A percentile compares a stretch with the other conserved stretches of the same genome.
Evolutionary conservation across 768 basidiomycete species (phyloP).

Genomic region (Filobasidium floriforme): DNA sequence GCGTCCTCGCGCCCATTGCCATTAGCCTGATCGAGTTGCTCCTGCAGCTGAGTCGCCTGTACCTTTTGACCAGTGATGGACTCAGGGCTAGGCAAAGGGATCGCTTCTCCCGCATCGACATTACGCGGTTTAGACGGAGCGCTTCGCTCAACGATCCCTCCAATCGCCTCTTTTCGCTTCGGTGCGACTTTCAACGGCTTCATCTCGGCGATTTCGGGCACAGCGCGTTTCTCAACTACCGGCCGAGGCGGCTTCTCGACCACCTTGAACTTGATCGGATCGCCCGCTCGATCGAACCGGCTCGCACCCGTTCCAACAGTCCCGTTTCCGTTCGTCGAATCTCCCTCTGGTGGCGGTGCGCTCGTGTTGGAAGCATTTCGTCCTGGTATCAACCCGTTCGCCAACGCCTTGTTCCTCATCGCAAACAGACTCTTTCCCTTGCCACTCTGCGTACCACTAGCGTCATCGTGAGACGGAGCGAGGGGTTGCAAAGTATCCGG

Average conservation of each 20-base stretch:
- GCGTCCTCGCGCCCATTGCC: not conserved
- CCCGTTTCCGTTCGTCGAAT: not conserved
- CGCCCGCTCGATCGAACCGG: not conserved
- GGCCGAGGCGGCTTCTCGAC: not conserved
- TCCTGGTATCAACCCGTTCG: not conserved
- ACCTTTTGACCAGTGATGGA: not conserved
- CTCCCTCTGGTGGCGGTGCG: not conserved
- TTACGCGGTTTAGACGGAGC: not conserved
- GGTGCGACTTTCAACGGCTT: not conserved
- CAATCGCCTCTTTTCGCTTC: not conserved
- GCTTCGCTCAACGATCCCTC: not conserved
- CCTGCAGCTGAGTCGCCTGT: not conserved
- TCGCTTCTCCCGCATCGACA: not conserved
- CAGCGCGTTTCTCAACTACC: not conserved
- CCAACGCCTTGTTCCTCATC: not conserved
- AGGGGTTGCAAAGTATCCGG: not conserved
- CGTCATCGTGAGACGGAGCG: not conserved
- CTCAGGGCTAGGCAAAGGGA: not conserved
- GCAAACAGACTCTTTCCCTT: not conserved
- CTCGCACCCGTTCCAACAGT: not conserved
- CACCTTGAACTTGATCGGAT: conserved; percentile 9
- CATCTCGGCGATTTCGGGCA: not conserved
- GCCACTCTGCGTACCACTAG: not conserved
- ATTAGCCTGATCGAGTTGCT: not conserved
- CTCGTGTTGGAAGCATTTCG: not conserved